Percentiles rank a stretch among this genome's conserved stretches.
phyloP scores from a whole-genome alignment of 208 protist species.

The Acanthamoeba royreba region DNA sequence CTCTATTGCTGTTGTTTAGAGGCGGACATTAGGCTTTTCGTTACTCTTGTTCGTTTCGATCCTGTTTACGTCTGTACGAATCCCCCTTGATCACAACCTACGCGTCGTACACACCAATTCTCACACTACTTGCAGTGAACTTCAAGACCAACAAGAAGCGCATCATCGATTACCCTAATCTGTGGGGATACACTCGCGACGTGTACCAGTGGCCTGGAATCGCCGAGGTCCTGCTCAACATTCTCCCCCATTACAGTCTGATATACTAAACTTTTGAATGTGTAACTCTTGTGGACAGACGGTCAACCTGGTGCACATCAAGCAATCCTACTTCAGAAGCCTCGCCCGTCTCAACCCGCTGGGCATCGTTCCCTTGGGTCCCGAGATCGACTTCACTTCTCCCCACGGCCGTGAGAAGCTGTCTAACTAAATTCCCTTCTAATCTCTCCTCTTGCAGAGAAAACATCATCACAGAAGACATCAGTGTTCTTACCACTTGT shows the following conservation, averaged over 20 bases:
- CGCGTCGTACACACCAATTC: background rate
- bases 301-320: slow-evolving; percentile 87
- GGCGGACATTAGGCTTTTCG: slow-evolving; percentile 86
- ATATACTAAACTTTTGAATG: background rate
- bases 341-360: slow-evolving; percentile 83
- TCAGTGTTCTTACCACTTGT: too few relatives aligned
- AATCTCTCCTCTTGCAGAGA: too few relatives aligned
- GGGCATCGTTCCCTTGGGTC: slow-evolving; percentile 81
- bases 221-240: background rate
- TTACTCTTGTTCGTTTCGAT: slow-evolving; percentile 88
- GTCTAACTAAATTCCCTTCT: background rate
- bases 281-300: too few relatives aligned
- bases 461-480: too few relatives aligned
- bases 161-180: slow-evolving; percentile 83
- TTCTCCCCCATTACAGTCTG: background rate
- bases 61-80: slow-evolving; percentile 77
- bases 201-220: slow-evolving; percentile 82
- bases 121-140: slow-evolving; percentile 33
- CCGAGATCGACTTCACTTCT: slow-evolving; percentile 41
- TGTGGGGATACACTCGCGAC: slow-evolving; percentile 82
- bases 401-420: background rate
- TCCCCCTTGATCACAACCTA: background rate
- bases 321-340: slow-evolving; percentile 74
- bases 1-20: slow-evolving; percentile 56
- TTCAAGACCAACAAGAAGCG: slow-evolving; percentile 87